Evolutionary conservation across 176 grass and related monocot species (phyloP).

Genomic region (Panicum miliaceum): DNA sequence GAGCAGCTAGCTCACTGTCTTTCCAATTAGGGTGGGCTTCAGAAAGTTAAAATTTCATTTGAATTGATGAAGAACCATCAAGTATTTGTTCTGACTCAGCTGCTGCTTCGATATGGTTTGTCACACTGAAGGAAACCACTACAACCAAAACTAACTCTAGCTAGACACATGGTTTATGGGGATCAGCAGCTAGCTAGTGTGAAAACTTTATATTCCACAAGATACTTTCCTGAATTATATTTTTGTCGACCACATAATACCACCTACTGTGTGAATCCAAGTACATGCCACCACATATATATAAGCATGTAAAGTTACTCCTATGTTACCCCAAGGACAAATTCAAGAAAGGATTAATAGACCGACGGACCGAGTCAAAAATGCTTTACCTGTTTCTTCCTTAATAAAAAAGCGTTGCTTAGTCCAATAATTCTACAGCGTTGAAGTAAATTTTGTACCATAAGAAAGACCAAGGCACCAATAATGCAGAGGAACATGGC

Average conservation of each 20-base stretch:
- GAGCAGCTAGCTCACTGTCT: background rate
- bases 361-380: conserved; percentile 31
- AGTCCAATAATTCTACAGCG: background rate
- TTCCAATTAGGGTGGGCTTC: background rate
- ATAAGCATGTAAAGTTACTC: background rate
- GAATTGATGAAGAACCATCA: background rate
- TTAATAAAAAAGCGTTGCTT: background rate
- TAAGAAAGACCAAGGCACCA: conserved; percentile 38
- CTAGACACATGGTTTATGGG: background rate
- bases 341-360: background rate
- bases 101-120: background rate
- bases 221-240: conserved; percentile 6
- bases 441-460: background rate
- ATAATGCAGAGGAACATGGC: conserved; percentile 43
- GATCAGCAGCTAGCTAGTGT: background rate
- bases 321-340: background rate
- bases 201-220: background rate
- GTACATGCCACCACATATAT: background rate
- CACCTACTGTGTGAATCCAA: background rate
- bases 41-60: background rate
- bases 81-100: background rate
- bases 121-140: background rate
- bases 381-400: background rate
- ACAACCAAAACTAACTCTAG: background rate
- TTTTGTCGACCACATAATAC: background rate